Evolutionary conservation across 441 rosid genomes (phyloP), one percentile per base, ranked within the genome.

Genomic region (Mallotus repandus): DNA sequence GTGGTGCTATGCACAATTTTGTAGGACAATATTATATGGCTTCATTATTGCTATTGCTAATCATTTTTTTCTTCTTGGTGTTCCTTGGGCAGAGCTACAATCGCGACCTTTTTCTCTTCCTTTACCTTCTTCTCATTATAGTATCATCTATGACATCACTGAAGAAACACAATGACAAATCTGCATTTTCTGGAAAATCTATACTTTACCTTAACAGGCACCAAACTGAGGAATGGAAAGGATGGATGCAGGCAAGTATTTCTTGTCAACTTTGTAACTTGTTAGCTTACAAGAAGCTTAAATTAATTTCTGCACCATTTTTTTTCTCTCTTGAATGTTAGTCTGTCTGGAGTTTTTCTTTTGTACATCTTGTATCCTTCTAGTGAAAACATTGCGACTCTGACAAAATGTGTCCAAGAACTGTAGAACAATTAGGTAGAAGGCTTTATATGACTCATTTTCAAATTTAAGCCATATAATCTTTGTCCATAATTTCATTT

Each of bases 141-240:
- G 99, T 91, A 57, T 87, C 98, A 66, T 85, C 86, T n/a, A 86
- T 88, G 93, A 87, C 99, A 71, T 96, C 98, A 68, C 70, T 94
- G 87, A 96, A 81, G 85, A 96, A 89, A 79, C 97, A 89, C 75
- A 78, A 58, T 71, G 98, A 96, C 72, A 91, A 87, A 80, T 94
- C 98, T 22, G 82, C 96, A 41, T 81, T 91, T 68, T 84, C 95
- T 54, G 97, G 98, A 74, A 94, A 92, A 72, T 60, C 96, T 41
- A 88, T 88, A 60, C 87, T 84, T 21, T 96, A 89, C 82, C 97
- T 96, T 72, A 92, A 89, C 77, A 86, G 98, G 74, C 97, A 96
- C 85, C 98, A 96, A 80, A 96, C 99, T 77, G 99, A 96, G 82
- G 98, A 96, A 78, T 96, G 99, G 99, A 96, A 92, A 77, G 99